Conservation (phyloP, 1,139 yeast species). For the Barnettozyma hawaiiensis region DNA sequence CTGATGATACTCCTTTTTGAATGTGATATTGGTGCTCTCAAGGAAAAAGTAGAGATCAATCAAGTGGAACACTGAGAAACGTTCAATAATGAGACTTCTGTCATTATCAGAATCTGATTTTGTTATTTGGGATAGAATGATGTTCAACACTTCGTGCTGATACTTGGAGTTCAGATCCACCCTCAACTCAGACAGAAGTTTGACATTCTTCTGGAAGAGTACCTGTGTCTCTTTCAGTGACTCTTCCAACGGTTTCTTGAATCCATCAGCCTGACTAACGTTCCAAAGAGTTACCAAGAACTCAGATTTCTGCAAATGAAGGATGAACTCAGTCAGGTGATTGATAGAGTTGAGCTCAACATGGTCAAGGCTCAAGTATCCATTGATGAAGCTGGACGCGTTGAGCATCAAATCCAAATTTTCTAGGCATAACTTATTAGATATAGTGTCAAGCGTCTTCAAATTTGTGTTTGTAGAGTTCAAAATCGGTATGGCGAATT, state of each 20-base stretch:
- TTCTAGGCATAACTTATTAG: slow-evolving; percentile 19
- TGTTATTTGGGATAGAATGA: slow-evolving; percentile 15
- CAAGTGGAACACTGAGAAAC: slow-evolving; percentile 27
- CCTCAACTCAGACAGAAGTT: slow-evolving; percentile 12
- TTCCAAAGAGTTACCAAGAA: slow-evolving; percentile 15
- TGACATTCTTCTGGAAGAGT: slow-evolving; percentile 11
- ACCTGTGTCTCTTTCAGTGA: slow-evolving; percentile 12
- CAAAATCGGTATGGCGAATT: slow-evolving; percentile 18
- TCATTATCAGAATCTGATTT: slow-evolving; percentile 11
- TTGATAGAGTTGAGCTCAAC: slow-evolving; percentile 16
- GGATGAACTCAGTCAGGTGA: slow-evolving; percentile 19
- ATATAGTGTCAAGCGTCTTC: slow-evolving; percentile 14
- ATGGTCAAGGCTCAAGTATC: slow-evolving; percentile 21
- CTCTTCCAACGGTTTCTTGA: slow-evolving; percentile 9
- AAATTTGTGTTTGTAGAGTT: slow-evolving; percentile 18
- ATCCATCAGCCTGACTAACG: slow-evolving; percentile 16
- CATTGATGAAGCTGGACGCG: slow-evolving; percentile 19
- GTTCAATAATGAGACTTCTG: slow-evolving; percentile 10
- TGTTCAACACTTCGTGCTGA: slow-evolving; percentile 18
- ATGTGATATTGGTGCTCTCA: slow-evolving; percentile 50
- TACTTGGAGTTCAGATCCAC: slow-evolving; percentile 18
- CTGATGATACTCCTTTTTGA: slow-evolving; percentile 54
- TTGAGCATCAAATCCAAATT: slow-evolving; percentile 20
- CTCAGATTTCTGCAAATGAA: slow-evolving; percentile 21
- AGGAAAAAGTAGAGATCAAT: slow-evolving; percentile 49